Percentiles rank a stretch among this genome's conserved stretches.
phyloP scores from a whole-genome alignment of 2,329 filamentous ascomycete species.

The Talaromyces piceae region DNA sequence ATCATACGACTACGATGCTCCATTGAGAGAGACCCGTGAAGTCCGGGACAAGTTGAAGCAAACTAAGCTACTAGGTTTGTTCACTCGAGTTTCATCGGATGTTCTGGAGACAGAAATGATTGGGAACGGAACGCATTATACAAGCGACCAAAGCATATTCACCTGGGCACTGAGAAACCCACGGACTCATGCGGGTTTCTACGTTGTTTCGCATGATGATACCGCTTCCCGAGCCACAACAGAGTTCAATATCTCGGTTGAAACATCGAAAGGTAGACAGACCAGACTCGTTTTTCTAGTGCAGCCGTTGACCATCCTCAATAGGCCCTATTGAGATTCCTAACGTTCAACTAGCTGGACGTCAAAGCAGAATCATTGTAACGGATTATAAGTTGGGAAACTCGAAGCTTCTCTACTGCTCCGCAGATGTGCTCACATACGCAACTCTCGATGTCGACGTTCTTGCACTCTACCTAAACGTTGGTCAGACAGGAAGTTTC shows the following conservation, averaged over 20 bases:
- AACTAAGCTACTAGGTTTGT: conserved; percentile 31
- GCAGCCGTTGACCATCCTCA: not conserved
- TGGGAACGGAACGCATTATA: conserved; percentile 48
- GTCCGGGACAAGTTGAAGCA: conserved; percentile 77
- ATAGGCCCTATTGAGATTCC: conserved; percentile 25
- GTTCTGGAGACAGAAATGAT: conserved; percentile 48
- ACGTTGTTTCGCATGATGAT: conserved; percentile 41
- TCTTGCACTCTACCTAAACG: conserved; percentile 43
- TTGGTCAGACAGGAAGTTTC: conserved; percentile 45
- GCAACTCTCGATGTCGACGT: conserved; percentile 35
- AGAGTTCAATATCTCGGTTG: conserved; percentile 41
- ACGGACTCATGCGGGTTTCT: conserved; percentile 44
- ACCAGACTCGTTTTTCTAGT: conserved; percentile 20
- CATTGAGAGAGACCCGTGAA: conserved; percentile 62
- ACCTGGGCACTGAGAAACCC: conserved; percentile 49
- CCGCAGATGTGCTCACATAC: conserved; percentile 45
- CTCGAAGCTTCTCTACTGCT: conserved; percentile 44
- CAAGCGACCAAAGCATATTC: conserved; percentile 35
- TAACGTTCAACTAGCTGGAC: conserved; percentile 43
- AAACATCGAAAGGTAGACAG: conserved; percentile 40
- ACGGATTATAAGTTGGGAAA: conserved; percentile 46
- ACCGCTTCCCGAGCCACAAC: conserved; percentile 40
- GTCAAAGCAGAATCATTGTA: conserved; percentile 49
- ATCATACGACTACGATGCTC: conserved; percentile 54
- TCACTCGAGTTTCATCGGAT: conserved; percentile 46